These are phyloP conservation scores for Kalanchoe fedtschenkoi DNA, from an alignment of 164 flowering plant species.

Conservation along the genomic window DNA sequence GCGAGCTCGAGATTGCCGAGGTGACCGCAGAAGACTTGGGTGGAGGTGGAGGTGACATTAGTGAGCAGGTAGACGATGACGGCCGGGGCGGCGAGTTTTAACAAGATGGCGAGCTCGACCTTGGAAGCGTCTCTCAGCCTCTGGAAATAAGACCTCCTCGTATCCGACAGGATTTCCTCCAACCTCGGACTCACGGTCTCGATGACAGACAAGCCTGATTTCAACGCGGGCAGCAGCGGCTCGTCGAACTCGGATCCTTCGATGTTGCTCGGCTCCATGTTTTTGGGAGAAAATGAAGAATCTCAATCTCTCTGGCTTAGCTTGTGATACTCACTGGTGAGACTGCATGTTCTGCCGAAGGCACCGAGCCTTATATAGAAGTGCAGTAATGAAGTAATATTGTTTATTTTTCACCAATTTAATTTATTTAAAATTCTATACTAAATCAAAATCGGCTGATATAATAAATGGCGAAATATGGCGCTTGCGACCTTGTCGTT, in stretches of 20 bases:
- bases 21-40: slow-evolving; percentile 16
- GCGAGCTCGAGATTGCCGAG: slow-evolving; percentile 21
- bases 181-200: slow-evolving; percentile 6
- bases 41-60: slow-evolving; percentile 18
- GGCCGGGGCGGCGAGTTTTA: slow-evolving; percentile 20
- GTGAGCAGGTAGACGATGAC: slow-evolving; percentile 23
- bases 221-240: background rate
- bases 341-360: too few species aligned
- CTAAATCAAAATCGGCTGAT: too few species aligned
- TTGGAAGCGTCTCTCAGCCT: slow-evolving; percentile 7
- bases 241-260: background rate
- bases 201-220: background rate
- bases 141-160: slow-evolving; percentile 1
- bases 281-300: too few species aligned
- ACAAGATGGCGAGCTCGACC: slow-evolving; percentile 13
- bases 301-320: too few species aligned
- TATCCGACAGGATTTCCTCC: slow-evolving; percentile 9
- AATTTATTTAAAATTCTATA: too few species aligned
- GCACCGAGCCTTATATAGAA: too few species aligned
- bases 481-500: too few species aligned
- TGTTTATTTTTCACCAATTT: too few species aligned
- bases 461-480: too few species aligned
- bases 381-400: too few species aligned
- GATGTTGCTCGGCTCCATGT: background rate
- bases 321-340: too few species aligned